Conservation (phyloP, 192 early-diverging fungal species). For the Rhizophagus clarus region DNA sequence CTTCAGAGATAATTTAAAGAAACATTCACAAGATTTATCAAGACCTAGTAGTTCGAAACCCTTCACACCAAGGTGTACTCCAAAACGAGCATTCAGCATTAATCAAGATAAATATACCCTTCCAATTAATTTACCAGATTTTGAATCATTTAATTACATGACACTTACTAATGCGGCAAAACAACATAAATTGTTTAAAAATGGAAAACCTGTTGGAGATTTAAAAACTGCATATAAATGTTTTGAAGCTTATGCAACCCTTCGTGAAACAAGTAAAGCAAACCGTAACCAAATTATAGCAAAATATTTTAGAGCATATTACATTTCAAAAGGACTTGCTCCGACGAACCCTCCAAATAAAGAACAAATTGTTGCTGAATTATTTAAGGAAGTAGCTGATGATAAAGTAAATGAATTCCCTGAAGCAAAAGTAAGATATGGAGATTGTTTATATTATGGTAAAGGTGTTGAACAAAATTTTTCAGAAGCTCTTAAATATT, state of each 20-base stretch:
- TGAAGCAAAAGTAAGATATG: neutral
- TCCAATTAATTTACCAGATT: neutral
- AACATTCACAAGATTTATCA: neutral
- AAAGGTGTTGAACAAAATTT: neutral
- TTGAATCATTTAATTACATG: neutral
- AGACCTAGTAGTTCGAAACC: neutral
- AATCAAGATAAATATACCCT: neutral
- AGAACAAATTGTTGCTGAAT: neutral
- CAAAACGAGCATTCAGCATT: neutral
- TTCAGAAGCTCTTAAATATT: neutral
- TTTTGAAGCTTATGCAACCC: neutral
- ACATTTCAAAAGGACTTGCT: neutral
- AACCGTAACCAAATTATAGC: neutral
- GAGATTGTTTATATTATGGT: neutral
- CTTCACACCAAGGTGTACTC: neutral
- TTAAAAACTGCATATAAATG: neutral
- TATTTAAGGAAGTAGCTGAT: slow-evolving; percentile 9
- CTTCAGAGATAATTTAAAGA: neutral
- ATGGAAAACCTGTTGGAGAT: neutral
- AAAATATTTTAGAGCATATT: neutral
- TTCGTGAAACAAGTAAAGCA: too few species aligned
- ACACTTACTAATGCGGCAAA: neutral
- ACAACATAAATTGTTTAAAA: neutral
- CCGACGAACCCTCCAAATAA: neutral
- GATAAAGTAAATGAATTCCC: neutral